A percentile compares a stretch with the other conserved stretches of the same genome.
Evolutionary conservation across 306 rosid species (phyloP).

Genomic region (Cicer arietinum): DNA sequence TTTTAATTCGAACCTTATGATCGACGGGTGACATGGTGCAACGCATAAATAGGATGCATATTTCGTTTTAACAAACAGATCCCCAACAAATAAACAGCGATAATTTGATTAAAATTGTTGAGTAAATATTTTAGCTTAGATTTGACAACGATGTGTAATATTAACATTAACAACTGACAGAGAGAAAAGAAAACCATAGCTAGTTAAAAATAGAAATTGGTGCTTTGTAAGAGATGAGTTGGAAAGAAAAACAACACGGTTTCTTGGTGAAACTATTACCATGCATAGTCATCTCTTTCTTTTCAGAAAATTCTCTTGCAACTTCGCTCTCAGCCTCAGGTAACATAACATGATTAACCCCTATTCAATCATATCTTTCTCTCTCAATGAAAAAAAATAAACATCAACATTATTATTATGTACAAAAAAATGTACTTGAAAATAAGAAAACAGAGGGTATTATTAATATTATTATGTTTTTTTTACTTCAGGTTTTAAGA

Average conservation of each 20-base stretch:
- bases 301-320: slow-evolving; percentile 46
- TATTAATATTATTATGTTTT: too few species aligned
- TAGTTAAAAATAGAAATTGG: slow-evolving; percentile 45
- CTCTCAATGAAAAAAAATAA: too few species aligned
- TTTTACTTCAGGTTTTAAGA: not conserved
- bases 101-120: too few species aligned
- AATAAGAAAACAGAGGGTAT: not conserved
- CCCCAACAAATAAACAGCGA: too few species aligned
- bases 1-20: too few species aligned
- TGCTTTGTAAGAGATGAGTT: slow-evolving; percentile 40
- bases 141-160: not conserved
- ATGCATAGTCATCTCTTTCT: slow-evolving; percentile 40
- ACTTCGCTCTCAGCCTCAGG: slow-evolving; percentile 50
- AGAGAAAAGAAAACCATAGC: not conserved
- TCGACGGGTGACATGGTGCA: too few species aligned
- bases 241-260: slow-evolving; percentile 26
- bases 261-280: slow-evolving; percentile 38
- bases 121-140: too few species aligned
- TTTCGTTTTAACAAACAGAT: too few species aligned
- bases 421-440: too few species aligned
- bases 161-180: slow-evolving; percentile 32
- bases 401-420: too few species aligned
- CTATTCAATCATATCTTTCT: not conserved
- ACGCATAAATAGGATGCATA: too few species aligned
- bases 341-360: not conserved